Conservation (phyloP, 1,284 basidiomycete genomes). For the Takashimella koratensis region DNA sequence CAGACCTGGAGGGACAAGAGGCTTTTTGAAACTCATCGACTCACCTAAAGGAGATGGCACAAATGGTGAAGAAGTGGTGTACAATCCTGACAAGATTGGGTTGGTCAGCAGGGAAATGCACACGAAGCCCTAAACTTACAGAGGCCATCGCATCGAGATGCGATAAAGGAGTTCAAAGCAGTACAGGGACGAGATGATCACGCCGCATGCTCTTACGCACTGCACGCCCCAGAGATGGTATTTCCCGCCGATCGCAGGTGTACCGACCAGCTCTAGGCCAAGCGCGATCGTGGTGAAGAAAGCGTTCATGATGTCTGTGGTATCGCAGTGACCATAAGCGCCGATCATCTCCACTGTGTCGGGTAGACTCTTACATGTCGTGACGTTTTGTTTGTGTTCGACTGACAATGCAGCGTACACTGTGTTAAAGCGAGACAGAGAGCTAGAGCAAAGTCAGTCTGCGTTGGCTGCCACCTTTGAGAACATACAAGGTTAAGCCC, state of each 20-base stretch:
- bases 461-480: too few relatives aligned
- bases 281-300: conserved; percentile 28
- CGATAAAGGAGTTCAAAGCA: conserved; percentile 29
- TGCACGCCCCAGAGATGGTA: conserved; percentile 17
- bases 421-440: conserved; percentile 11
- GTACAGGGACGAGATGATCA: conserved; percentile 21
- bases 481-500: too few relatives aligned
- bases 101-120: too few relatives aligned
- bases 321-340: too few relatives aligned
- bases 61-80: conserved; percentile 31
- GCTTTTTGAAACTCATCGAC: too few relatives aligned
- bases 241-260: conserved; percentile 12
- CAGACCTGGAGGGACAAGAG: too few relatives aligned
- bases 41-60: conserved; percentile 23
- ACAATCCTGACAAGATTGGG: conserved; percentile 13
- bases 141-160: conserved; percentile 29
- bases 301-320: conserved; percentile 25
- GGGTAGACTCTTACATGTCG: background rate
- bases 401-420: background rate
- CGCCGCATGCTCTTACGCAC: conserved; percentile 17
- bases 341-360: background rate
- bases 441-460: too few relatives aligned
- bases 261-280: conserved; percentile 21
- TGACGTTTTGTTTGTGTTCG: background rate
- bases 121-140: too few relatives aligned